These are phyloP conservation scores for Daedaleopsis nitida DNA, from an alignment of 768 basidiomycete genomes.

Conservation along the genomic window DNA sequence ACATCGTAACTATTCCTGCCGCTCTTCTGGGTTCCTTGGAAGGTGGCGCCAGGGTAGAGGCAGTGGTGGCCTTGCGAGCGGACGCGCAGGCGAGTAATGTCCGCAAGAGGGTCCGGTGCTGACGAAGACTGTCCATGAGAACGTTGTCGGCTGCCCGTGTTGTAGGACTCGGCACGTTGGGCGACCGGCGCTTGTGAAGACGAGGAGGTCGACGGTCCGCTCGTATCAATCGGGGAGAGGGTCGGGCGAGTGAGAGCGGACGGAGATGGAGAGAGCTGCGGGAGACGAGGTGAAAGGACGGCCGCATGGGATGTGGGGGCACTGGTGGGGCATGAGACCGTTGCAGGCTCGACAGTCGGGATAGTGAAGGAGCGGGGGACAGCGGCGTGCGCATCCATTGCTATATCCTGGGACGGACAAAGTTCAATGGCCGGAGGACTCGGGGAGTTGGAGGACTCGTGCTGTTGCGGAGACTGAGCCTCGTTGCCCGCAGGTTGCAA, in stretches of 20 bases:
- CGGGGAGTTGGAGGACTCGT: slow-evolving; percentile 5
- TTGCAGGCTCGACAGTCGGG: slow-evolving; percentile 1
- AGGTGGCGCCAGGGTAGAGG: slow-evolving; percentile 86
- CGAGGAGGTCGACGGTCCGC: slow-evolving; percentile 8
- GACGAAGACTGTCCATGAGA: slow-evolving; percentile 14
- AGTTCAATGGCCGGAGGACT: slow-evolving; percentile 23
- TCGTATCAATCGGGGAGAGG: slow-evolving; percentile 20
- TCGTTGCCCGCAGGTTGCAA: slow-evolving; percentile 34
- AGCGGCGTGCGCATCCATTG: slow-evolving; percentile 31
- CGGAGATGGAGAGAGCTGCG: slow-evolving; percentile 7
- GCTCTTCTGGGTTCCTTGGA: slow-evolving; percentile 91
- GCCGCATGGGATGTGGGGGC: neutral
- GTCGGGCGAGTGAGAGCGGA: slow-evolving; percentile 10
- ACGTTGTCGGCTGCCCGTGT: slow-evolving; percentile 28
- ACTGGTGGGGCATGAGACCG: neutral
- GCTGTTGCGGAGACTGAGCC: slow-evolving; percentile 26
- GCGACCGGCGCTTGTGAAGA: slow-evolving; percentile 17
- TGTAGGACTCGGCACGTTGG: slow-evolving; percentile 14
- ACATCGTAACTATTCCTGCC: slow-evolving; percentile 95
- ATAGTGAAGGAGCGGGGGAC: slow-evolving; percentile 6
- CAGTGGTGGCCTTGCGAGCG: slow-evolving; percentile 74
- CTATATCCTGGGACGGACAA: slow-evolving; percentile 39
- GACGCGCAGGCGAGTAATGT: slow-evolving; percentile 78
- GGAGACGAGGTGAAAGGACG: neutral
- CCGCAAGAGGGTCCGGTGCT: slow-evolving; percentile 57